A percentile compares a stretch with the other conserved stretches of the same genome.
Conservation (phyloP, 352 stramenopile genomes). For the Hyaloperonospora arabidopsidis region DNA sequence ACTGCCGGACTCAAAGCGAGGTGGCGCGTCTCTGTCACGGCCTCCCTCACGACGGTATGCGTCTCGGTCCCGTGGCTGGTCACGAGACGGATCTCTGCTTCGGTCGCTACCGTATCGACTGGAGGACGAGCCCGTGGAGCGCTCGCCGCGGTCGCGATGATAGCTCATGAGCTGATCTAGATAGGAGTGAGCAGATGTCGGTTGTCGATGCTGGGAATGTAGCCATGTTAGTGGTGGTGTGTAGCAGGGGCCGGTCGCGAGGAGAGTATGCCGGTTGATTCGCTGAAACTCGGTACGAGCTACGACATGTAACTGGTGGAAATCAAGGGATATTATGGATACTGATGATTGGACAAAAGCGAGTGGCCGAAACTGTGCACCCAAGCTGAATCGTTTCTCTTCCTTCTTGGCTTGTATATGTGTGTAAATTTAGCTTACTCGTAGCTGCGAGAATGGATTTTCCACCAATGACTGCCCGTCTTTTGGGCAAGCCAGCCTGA, state of each 20-base stretch:
- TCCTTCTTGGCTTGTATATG: no score
- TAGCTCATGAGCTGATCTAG: not conserved
- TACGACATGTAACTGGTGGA: not conserved
- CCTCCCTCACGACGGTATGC: constrained; percentile 28
- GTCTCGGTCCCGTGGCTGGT: constrained; percentile 28
- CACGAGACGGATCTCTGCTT: constrained; percentile 20
- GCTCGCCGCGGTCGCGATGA: constrained; percentile 17
- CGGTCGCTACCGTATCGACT: constrained; percentile 24
- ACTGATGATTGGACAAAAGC: constrained; percentile 8
- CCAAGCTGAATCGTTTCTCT: no score
- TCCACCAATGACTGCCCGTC: constrained; percentile 4
- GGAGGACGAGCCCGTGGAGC: constrained; percentile 20
- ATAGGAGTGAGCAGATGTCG: no score
- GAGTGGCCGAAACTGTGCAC: constrained; percentile 6
- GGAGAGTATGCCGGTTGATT: no score
- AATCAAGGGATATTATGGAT: not conserved
- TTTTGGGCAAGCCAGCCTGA: constrained; percentile 11
- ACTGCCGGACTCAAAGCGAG: constrained; percentile 22
- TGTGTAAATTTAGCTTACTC: no score
- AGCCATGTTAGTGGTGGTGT: no score
- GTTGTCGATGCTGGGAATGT: no score
- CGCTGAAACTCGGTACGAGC: no score
- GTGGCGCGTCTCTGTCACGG: constrained; percentile 30
- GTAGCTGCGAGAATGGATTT: not conserved
- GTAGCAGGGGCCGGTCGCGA: no score